Conservation (phyloP, 768 basidiomycete species). For the Hirschioporus abietinus region DNA sequence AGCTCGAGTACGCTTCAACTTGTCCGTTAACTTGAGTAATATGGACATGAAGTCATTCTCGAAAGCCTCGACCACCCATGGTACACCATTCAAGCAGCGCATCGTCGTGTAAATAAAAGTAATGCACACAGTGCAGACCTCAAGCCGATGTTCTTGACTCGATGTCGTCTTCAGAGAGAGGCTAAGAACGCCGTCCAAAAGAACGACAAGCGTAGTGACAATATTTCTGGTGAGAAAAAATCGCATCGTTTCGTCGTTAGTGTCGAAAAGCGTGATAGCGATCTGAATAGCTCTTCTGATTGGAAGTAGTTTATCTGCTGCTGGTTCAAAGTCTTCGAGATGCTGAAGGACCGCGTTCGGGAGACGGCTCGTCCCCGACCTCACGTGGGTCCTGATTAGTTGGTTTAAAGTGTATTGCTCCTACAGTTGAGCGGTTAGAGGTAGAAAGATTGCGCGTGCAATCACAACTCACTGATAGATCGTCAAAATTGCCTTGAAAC, state of each 20-base stretch:
- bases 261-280: too few species aligned
- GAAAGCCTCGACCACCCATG: neutral
- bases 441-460: conserved; percentile 65
- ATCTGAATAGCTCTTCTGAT: too few species aligned
- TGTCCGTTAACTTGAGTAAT: neutral
- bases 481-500: too few species aligned
- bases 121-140: neutral
- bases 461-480: conserved; percentile 19
- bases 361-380: too few species aligned
- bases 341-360: too few species aligned
- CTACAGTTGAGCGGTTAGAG: conserved; percentile 58
- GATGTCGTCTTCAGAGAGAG: neutral
- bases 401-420: too few species aligned
- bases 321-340: too few species aligned
- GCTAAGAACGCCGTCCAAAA: neutral
- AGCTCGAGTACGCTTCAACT: neutral
- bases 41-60: neutral
- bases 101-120: neutral
- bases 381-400: too few species aligned
- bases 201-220: too few species aligned
- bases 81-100: neutral
- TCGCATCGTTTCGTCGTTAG: too few species aligned
- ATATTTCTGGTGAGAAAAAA: too few species aligned
- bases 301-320: too few species aligned
- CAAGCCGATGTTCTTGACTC: neutral